Base-by-base conservation (phyloP, 139 green algal species). In the Chloropicon primus region DNA sequence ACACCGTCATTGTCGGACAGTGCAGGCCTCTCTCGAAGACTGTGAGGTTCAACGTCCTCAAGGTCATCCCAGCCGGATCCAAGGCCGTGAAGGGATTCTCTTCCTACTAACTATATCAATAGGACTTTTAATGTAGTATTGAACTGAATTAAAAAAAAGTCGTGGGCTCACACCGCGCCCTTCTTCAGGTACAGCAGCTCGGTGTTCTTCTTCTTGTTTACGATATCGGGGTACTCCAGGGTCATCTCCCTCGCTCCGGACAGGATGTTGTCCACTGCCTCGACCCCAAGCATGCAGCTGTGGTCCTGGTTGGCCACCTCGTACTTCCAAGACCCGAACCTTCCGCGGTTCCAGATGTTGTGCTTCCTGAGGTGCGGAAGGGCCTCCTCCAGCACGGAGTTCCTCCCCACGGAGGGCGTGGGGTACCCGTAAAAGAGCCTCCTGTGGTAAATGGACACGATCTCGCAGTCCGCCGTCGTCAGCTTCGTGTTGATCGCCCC, bases 21-120 rank as follows among this genome's bases (percentile, higher is more conserved):
- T 84, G 84, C 88, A 93, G 93, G 80, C 95, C 95, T 2, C 91
- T 99, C 80, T 97, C 91, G 76, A 98, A 99, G 93, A 99, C 95
- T 21, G 93, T 98, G 80, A 88, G 95, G 24, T 99, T 99, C 93
- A 98, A 98, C 84, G 94, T 98, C 79, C 87, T 99, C 80, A 90
- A 92, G 27, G 95, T 98, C 22, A 93, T 92, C 72, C 90, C 95
- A 24, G 78, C 85, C 22, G 92, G 93, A 24, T 82, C 88, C 1
- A 80, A 77, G 26, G 79, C 71, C 72, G 81, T 77, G 73, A 96
- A 96, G 87, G 23, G 62, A 5, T 62, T 62, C 41, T 62, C 41
- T 17, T 62, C 41, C 41, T 62, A 62, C 41, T 62, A 62, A 62
- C 5, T n/a, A 17, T 62, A 62, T 62, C 41, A 62, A 5, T 62